phyloP scores from a whole-genome alignment of 2,329 filamentous ascomycete genomes.

The Trichoderma lentiforme region DNA sequence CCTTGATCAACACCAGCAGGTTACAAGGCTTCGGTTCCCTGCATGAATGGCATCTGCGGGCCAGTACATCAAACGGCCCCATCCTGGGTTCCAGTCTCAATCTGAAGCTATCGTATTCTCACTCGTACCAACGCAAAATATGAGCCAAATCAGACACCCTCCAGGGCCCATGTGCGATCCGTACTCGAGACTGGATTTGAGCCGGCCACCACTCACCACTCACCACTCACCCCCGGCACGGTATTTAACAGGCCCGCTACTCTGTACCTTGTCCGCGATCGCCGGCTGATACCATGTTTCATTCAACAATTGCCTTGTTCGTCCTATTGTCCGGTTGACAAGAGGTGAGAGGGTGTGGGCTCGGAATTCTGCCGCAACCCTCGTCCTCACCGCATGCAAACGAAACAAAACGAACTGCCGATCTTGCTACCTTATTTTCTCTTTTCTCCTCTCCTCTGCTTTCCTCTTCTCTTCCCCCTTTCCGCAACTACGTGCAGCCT shows the following conservation, averaged over 20 bases:
- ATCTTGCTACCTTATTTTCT: not conserved
- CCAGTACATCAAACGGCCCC: not conserved
- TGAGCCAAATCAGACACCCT: not conserved
- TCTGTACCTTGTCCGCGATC: not conserved
- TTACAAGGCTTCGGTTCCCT: not conserved
- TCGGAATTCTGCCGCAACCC: slow-evolving; percentile 7
- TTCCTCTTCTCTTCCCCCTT: not conserved
- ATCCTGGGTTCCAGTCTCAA: not conserved
- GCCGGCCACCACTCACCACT: not conserved
- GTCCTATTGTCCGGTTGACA: not conserved
- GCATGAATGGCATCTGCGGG: not conserved
- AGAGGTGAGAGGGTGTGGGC: not conserved
- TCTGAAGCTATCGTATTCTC: not conserved
- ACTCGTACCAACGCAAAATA: not conserved
- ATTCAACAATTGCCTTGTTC: not conserved
- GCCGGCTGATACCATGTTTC: not conserved
- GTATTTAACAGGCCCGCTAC: not conserved
- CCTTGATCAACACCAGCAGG: not conserved
- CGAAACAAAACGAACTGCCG: not conserved
- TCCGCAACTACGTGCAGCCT: not conserved
- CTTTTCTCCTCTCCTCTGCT: not conserved
- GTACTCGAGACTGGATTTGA: not conserved
- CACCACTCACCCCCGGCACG: not conserved
- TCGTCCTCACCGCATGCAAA: slow-evolving; percentile 10
- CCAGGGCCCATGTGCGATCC: not conserved